Percentiles rank a stretch among this genome's conserved stretches.
Conservation (phyloP, 805 yeast species). For the Kazachstania africana region DNA sequence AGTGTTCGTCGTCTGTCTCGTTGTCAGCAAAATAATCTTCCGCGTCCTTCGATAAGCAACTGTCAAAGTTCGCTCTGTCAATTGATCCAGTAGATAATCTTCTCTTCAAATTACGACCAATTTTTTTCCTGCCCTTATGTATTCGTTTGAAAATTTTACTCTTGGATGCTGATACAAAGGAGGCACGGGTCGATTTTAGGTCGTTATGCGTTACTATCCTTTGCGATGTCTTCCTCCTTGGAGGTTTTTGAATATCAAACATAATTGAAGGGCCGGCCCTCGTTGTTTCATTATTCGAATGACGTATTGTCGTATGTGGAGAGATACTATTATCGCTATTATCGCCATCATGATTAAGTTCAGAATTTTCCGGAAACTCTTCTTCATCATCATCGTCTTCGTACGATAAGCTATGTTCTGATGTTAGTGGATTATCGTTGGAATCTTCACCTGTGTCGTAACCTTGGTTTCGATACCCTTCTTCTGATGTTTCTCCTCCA, state of each 20-base stretch:
- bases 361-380: constrained; percentile 4
- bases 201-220: not conserved
- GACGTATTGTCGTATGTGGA: not conserved
- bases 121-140: constrained; percentile 10
- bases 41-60: constrained; percentile 2
- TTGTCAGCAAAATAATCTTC: constrained; percentile 20
- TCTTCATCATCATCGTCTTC: constrained; percentile 1
- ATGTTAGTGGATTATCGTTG: constrained; percentile 4
- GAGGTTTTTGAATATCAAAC: constrained; percentile 19
- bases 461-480: constrained; percentile 6
- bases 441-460: constrained; percentile 6
- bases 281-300: not conserved
- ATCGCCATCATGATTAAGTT: constrained; percentile 1
- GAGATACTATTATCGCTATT: not conserved
- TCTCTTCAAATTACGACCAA: constrained; percentile 11
- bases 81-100: constrained; percentile 11
- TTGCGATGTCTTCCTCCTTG: constrained; percentile 7
- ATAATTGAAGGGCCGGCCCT: constrained; percentile 18
- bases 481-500: not conserved
- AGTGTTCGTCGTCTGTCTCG: constrained; percentile 20
- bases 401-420: not conserved
- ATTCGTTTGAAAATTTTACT: constrained; percentile 2
- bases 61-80: constrained; percentile 4
- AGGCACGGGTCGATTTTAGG: no score
- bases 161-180: not conserved